Percentiles rank a stretch among this genome's conserved stretches.
phyloP scores from a whole-genome alignment of 1,139 yeast genomes.

The Candida sp. region DNA sequence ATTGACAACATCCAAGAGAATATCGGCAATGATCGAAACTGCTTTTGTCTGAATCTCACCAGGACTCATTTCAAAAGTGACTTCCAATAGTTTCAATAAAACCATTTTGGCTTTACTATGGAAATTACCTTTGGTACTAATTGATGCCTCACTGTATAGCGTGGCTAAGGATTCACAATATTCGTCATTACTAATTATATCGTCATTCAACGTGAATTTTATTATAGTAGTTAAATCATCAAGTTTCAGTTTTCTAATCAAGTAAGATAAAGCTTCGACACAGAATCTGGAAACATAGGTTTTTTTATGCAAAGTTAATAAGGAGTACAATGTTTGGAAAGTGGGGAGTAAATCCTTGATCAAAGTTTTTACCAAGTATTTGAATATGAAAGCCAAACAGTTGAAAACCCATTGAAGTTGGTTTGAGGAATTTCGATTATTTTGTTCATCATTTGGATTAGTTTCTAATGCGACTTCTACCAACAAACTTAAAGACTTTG shows the following conservation, averaged over 20 bases:
- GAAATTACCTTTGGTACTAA: slow-evolving; percentile 65
- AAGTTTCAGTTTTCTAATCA: slow-evolving; percentile 65
- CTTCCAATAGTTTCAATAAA: slow-evolving; percentile 39
- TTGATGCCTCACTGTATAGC: slow-evolving; percentile 72
- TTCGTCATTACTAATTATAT: slow-evolving; percentile 31
- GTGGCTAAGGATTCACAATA: slow-evolving; percentile 57
- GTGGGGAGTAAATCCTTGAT: slow-evolving; percentile 67
- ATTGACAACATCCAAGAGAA: slow-evolving; percentile 56
- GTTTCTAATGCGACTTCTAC: slow-evolving; percentile 47
- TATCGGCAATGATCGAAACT: slow-evolving; percentile 53
- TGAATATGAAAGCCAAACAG: slow-evolving; percentile 83
- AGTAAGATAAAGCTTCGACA: slow-evolving; percentile 86
- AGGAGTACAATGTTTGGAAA: slow-evolving; percentile 59
- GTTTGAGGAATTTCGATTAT: slow-evolving; percentile 50
- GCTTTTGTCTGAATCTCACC: slow-evolving; percentile 10
- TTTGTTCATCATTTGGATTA: slow-evolving; percentile 44
- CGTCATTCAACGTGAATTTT: slow-evolving; percentile 48
- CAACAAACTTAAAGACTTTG: slow-evolving; percentile 48
- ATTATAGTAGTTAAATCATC: slow-evolving; percentile 48
- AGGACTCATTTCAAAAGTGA: slow-evolving; percentile 20
- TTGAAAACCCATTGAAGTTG: slow-evolving; percentile 84
- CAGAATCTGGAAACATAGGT: slow-evolving; percentile 77
- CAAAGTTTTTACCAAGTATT: slow-evolving; percentile 69
- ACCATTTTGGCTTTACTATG: slow-evolving; percentile 68
- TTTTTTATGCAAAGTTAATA: slow-evolving; percentile 51